Percentiles rank a stretch among this genome's conserved stretches.
Evolutionary conservation across 306 rosid genomes (phyloP).

Genomic region (Trifolium fragiferum): DNA sequence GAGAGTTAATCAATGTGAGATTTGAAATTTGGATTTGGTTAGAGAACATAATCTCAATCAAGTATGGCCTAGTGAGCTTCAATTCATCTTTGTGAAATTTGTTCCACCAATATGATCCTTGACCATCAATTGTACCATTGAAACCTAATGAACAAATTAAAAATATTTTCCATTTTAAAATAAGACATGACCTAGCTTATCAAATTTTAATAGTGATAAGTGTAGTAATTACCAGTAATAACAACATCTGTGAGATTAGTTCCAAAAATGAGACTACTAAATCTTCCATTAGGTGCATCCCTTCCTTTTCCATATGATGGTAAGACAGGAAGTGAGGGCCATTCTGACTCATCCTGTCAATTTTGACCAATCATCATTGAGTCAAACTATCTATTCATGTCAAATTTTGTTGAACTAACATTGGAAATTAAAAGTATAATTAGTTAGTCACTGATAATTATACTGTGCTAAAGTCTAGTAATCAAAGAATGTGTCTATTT

Average conservation of each 20-base stretch:
- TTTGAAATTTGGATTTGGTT: not conserved
- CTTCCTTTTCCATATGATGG: not conserved
- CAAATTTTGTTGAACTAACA: too few species aligned
- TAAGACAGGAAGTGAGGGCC: not conserved
- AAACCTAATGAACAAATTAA: not conserved
- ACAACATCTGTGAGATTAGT: not conserved
- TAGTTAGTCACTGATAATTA: too few species aligned
- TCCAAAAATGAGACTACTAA: not conserved
- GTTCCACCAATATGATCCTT: not conserved
- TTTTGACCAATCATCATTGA: too few species aligned
- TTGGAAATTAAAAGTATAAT: too few species aligned
- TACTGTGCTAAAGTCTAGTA: too few species aligned
- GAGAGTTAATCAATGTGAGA: not conserved
- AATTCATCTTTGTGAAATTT: not conserved
- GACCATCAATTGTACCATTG: slow-evolving; percentile 1
- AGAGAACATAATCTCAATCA: not conserved
- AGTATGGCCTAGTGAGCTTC: not conserved
- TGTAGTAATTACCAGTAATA: not conserved
- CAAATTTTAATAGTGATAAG: not conserved
- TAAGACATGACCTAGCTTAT: not conserved
- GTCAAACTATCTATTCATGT: too few species aligned
- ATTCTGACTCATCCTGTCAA: not conserved
- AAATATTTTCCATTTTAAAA: not conserved
- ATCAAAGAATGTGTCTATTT: too few species aligned
- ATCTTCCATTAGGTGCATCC: not conserved